phyloP scores from a whole-genome alignment of 495 filamentous ascomycete genomes.

The Terfezia claveryi region DNA sequence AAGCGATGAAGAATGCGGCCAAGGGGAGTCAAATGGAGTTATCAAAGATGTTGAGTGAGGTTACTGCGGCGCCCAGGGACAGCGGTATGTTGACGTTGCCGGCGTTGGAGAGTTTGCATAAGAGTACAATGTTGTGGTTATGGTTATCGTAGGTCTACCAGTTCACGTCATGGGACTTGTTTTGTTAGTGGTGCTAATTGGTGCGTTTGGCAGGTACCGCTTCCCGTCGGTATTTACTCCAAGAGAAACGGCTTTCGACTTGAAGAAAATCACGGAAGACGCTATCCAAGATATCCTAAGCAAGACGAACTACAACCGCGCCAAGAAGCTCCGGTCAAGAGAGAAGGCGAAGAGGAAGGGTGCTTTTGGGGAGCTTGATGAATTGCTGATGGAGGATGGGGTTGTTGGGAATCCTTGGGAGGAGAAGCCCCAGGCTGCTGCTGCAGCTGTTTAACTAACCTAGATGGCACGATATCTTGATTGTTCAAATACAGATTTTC shows the following conservation, averaged over 20 bases:
- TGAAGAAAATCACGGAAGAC: conserved; percentile 57
- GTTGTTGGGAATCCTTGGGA: neutral
- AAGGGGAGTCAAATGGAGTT: neutral
- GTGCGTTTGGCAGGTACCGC: conserved; percentile 26
- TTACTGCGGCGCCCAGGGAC: neutral
- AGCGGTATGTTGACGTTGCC: conserved; percentile 20
- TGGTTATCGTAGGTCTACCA: conserved; percentile 37
- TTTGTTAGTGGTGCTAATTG: neutral
- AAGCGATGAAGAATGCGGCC: neutral
- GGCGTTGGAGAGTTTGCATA: conserved; percentile 55
- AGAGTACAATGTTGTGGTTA: conserved; percentile 57
- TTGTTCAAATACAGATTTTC: too few species aligned
- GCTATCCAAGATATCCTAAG: conserved; percentile 45
- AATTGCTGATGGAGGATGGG: too few species aligned
- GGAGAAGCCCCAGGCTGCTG: too few species aligned
- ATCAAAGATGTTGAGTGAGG: neutral
- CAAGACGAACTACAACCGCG: neutral
- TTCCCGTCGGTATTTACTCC: conserved; percentile 60
- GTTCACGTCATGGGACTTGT: neutral
- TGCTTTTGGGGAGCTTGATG: neutral
- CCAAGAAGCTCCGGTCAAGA: neutral
- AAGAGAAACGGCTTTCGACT: conserved; percentile 52
- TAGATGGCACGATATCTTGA: too few species aligned
- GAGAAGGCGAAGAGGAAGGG: neutral
- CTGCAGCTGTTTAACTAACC: too few species aligned